Conservation (phyloP, 139 green algal species). For the Picochlorum costavermella region DNA sequence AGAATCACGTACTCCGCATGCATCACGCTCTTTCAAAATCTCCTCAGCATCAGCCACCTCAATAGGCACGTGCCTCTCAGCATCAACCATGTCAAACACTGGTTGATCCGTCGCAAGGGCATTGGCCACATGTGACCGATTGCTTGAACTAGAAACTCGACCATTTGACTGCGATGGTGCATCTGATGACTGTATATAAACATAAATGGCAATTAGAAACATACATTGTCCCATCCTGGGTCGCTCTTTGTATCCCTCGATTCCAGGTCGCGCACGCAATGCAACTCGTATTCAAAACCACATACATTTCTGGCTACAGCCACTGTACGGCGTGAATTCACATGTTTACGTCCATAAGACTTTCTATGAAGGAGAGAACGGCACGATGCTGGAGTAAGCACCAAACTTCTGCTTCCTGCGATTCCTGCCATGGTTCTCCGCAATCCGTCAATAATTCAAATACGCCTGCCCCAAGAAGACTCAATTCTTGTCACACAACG, state of each 20-base stretch:
- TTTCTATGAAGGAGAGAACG: neutral
- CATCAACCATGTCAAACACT: neutral
- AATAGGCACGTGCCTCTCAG: neutral
- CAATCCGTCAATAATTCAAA: too few relatives aligned
- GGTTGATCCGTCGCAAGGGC: neutral
- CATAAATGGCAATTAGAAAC: too few relatives aligned
- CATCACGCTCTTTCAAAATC: constrained; percentile 87
- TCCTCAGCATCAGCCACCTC: constrained; percentile 72
- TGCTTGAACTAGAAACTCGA: neutral
- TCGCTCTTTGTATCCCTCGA: too few relatives aligned
- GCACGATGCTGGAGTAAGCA: constrained; percentile 1
- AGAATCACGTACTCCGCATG: constrained; percentile 77
- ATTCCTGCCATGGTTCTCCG: too few relatives aligned
- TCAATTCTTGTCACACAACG: too few relatives aligned
- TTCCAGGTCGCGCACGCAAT: neutral
- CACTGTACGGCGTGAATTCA: neutral
- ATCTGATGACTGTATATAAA: too few relatives aligned
- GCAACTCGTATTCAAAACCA: too few relatives aligned
- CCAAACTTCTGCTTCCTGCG: neutral
- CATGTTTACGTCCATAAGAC: neutral
- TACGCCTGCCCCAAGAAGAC: too few relatives aligned
- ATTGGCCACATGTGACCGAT: neutral
- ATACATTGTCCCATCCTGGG: too few relatives aligned
- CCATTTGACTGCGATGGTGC: too few relatives aligned
- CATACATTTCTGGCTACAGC: too few relatives aligned